These are phyloP conservation scores for Aspergillus flavus DNA, from an alignment of 2,329 filamentous ascomycete genomes.

Conservation along the genomic window DNA sequence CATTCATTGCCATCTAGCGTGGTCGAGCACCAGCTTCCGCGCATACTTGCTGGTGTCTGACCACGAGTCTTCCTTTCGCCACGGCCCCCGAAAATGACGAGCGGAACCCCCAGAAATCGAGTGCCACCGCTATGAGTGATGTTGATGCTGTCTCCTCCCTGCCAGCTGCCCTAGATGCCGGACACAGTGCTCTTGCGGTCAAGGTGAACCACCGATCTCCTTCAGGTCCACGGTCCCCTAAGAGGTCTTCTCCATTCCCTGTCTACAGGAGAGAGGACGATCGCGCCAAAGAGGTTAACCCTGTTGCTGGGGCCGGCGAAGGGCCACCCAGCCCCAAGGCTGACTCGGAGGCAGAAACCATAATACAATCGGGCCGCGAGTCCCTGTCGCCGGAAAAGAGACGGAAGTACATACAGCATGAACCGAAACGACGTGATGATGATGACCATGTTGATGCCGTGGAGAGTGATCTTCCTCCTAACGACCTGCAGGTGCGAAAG, in stretches of 20 bases:
- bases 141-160: slow-evolving; percentile 43
- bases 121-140: slow-evolving; percentile 53
- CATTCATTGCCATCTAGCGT: slow-evolving; percentile 17
- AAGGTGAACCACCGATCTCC: slow-evolving; percentile 32
- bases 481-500: slow-evolving; percentile 31
- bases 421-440: slow-evolving; percentile 36
- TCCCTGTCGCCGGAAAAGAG: slow-evolving; percentile 51
- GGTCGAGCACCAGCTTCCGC: slow-evolving; percentile 37
- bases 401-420: slow-evolving; percentile 44
- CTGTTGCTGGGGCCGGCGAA: slow-evolving; percentile 34
- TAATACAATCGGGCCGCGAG: slow-evolving; percentile 51
- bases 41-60: slow-evolving; percentile 37
- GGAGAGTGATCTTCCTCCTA: slow-evolving; percentile 24
- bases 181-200: slow-evolving; percentile 35
- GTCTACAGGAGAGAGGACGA: slow-evolving; percentile 24
- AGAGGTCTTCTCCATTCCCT: slow-evolving; percentile 22
- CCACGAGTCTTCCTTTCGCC: slow-evolving; percentile 33
- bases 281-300: slow-evolving; percentile 28
- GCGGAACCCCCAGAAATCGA: slow-evolving; percentile 40
- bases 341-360: slow-evolving; percentile 53
- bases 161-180: slow-evolving; percentile 41
- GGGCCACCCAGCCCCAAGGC: slow-evolving; percentile 43
- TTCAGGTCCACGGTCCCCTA: slow-evolving; percentile 28
- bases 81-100: slow-evolving; percentile 50
- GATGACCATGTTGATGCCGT: slow-evolving; percentile 21